These are phyloP conservation scores for Microdochium nivale DNA, from an alignment of 2,329 filamentous ascomycete genomes.

Conservation along the genomic window DNA sequence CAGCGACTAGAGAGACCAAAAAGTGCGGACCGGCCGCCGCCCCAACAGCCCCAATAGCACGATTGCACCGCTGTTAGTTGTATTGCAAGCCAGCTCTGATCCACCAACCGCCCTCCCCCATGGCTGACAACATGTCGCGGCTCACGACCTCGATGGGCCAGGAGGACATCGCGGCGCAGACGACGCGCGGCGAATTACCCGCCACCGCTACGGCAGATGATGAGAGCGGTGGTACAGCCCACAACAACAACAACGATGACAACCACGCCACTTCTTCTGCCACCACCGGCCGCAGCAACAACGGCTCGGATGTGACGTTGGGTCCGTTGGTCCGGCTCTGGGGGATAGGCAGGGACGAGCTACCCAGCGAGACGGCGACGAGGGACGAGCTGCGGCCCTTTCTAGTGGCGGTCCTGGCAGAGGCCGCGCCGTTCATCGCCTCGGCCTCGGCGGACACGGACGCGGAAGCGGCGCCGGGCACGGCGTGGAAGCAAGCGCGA, in stretches of 20 bases:
- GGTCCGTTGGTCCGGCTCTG: slow-evolving; percentile 45
- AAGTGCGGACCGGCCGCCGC: too few species aligned
- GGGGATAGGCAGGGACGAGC: slow-evolving; percentile 38
- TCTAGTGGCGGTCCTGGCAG: slow-evolving; percentile 42
- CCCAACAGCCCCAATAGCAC: too few species aligned
- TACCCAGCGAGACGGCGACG: slow-evolving; percentile 32
- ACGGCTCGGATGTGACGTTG: slow-evolving; percentile 14
- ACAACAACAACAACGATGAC: not conserved
- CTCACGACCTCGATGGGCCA: not conserved
- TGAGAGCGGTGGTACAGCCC: not conserved
- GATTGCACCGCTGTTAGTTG: too few species aligned
- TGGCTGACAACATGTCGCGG: not conserved
- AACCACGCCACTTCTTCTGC: slow-evolving; percentile 1
- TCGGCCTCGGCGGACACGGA: slow-evolving; percentile 35
- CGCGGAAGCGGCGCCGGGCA: slow-evolving; percentile 9
- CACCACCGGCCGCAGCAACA: slow-evolving; percentile 2
- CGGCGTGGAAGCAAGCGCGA: slow-evolving; percentile 44
- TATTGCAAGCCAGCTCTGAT: too few species aligned
- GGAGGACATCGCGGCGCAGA: not conserved
- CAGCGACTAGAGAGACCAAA: too few species aligned
- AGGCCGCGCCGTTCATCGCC: slow-evolving; percentile 51
- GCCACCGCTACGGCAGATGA: not conserved
- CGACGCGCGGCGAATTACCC: too few species aligned
- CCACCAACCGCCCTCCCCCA: too few species aligned
- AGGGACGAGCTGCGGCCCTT: slow-evolving; percentile 39